phyloP scores from a whole-genome alignment of 2,329 filamentous ascomycete species.

The Cryphonectria parasitica region DNA sequence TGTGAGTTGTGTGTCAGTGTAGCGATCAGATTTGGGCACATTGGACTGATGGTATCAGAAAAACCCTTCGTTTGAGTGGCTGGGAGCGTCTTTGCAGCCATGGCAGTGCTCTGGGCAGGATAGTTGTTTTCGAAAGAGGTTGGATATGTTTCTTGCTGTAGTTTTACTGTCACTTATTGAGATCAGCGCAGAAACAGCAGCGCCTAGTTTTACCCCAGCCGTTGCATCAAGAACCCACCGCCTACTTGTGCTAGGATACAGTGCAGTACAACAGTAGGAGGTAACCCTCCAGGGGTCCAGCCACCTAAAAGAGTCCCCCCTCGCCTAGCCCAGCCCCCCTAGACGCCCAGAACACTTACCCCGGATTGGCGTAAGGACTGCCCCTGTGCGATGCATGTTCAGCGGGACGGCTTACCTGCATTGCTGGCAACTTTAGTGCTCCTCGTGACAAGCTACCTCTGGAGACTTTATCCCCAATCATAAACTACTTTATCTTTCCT shows the following conservation, averaged over 20 bases:
- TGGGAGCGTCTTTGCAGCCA: not conserved
- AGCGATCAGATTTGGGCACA: too few relatives aligned
- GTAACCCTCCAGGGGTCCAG: not conserved
- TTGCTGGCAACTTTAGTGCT: slow-evolving; percentile 15
- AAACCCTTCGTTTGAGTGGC: not conserved
- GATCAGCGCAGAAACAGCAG: not conserved
- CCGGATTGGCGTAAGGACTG: slow-evolving; percentile 17
- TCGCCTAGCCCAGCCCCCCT: slow-evolving; percentile 1
- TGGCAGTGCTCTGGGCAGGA: too few relatives aligned
- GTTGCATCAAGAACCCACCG: not conserved
- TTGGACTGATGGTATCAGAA: too few relatives aligned
- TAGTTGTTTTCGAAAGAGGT: not conserved
- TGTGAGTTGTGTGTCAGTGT: too few relatives aligned
- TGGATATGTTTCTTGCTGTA: not conserved
- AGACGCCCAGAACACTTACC: slow-evolving; percentile 15
- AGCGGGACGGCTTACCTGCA: slow-evolving; percentile 6
- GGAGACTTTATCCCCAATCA: not conserved
- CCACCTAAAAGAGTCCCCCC: not conserved
- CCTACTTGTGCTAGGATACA: not conserved
- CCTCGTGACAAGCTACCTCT: slow-evolving; percentile 3
- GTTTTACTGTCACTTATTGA: not conserved
- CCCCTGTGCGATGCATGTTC: slow-evolving; percentile 8
- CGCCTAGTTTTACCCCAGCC: not conserved
- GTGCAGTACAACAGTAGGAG: not conserved
- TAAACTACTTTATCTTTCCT: not conserved